Base-by-base conservation (phyloP, 345 rosid genomes). In the Pugionium cornutum region DNA sequence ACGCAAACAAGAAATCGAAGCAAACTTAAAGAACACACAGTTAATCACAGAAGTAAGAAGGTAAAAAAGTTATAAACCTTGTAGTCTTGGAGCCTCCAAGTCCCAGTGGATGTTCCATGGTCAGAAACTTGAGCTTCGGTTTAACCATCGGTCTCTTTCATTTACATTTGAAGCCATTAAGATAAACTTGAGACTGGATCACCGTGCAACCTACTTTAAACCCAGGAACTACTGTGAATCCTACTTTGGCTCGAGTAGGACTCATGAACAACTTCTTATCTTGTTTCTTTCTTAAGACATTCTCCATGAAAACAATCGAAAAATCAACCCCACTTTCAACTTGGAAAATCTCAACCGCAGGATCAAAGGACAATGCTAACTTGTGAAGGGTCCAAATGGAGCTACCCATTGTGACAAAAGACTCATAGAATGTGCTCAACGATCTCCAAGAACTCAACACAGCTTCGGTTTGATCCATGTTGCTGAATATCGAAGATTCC, bases 141-240 rank as follows among this genome's bases (percentile, higher is more conserved):
- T 32, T 9, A 44, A 45, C 26, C 53, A 66, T 45, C 10, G 5
- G 6, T 52, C 67, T 60, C 71, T 76, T 73, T n/a, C 73, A 76
- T 71, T 80, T 74, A 72, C 81, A 81, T 52, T 77, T 77, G 58
- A 44, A 73, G 42, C 82, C 75, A n/a, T 69, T 78, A 44, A 94
- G 70, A 72, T 88, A 94, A 57, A 90, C 96, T 83, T 80, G 89
- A 54, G 86, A 80, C 74, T 88, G 99, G 27, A 90, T 79, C 60
- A 85, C 80, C 6, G 86, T 88, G 76, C 75, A 72, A 18, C 95
- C 88, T 27, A 94, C 76, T 75, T 80, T 90, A 76, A 94, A 89
- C 48, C 99, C 99, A 0, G 99, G 99, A 72, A 88, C 66, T 70
- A 88, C 97, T 0, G 96, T 94, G 79, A 94, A 94, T 30, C 86